Percentiles rank a stretch among this genome's conserved stretches.
Evolutionary conservation across 495 filamentous ascomycete genomes (phyloP).

Genomic region (Penicillium macrosclerotiorum): DNA sequence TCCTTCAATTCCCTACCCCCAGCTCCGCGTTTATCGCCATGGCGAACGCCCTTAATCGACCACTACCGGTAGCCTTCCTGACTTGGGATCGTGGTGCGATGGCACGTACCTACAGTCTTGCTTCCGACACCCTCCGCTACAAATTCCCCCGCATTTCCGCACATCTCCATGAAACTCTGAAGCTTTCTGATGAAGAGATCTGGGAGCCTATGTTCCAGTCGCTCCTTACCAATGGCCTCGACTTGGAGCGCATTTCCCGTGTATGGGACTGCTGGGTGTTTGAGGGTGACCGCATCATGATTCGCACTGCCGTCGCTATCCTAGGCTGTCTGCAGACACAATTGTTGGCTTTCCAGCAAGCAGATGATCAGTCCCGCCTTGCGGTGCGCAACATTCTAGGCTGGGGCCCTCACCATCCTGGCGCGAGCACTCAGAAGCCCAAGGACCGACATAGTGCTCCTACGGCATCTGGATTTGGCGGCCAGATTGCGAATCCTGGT

Average conservation of each 20-base stretch:
- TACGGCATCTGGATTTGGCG: conserved; percentile 38
- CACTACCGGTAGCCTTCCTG: conserved; percentile 84
- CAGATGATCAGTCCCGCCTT: conserved; percentile 39
- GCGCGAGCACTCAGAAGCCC: conserved; percentile 28
- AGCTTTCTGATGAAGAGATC: conserved; percentile 45
- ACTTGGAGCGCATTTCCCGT: conserved; percentile 72
- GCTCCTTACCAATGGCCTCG: conserved; percentile 55
- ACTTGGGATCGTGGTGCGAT: conserved; percentile 73
- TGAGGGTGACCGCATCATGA: conserved; percentile 80
- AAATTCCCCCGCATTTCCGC: conserved; percentile 69
- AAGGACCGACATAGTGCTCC: conserved; percentile 45
- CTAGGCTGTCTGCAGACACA: conserved; percentile 61
- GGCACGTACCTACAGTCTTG: conserved; percentile 66
- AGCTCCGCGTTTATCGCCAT: conserved; percentile 76
- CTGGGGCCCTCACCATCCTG: conserved; percentile 46
- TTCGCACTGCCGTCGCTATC: conserved; percentile 74
- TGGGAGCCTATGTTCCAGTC: conserved; percentile 59
- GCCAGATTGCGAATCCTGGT: conserved; percentile 35
- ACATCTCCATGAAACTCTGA: conserved; percentile 59
- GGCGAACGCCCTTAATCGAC: conserved; percentile 85
- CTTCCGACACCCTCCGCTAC: conserved; percentile 65
- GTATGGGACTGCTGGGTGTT: conserved; percentile 96
- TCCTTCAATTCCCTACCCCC: conserved; percentile 74
- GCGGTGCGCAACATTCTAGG: conserved; percentile 47
- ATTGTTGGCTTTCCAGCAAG: conserved; percentile 55